Percentiles rank a stretch among this genome's conserved stretches.
Conservation (phyloP, 1,139 yeast genomes). For the Candida neerlandica region DNA sequence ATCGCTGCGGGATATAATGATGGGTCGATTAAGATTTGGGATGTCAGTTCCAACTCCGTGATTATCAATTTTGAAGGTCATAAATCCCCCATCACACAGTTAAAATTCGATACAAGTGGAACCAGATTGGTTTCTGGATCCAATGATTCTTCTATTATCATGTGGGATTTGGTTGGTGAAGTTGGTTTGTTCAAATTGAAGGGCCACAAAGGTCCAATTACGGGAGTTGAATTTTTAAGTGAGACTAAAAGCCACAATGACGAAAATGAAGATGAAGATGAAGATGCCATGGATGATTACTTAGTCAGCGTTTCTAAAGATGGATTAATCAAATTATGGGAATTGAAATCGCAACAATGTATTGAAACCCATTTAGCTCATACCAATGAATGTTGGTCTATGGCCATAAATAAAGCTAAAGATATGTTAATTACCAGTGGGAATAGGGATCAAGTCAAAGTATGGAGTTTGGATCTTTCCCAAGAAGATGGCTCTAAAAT, state of each 20-base stretch:
- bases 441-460: constrained; percentile 76
- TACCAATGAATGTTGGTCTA: constrained; percentile 89
- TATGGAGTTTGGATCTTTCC: constrained; percentile 70
- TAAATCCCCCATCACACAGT: constrained; percentile 67
- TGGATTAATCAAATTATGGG: constrained; percentile 93
- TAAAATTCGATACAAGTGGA: constrained; percentile 77
- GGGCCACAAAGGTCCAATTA: constrained; percentile 88
- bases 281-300: constrained; percentile 67
- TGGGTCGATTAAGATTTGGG: constrained; percentile 94
- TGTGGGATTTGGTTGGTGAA: constrained; percentile 96
- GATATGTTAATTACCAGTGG: constrained; percentile 70
- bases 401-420: constrained; percentile 48
- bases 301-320: constrained; percentile 81
- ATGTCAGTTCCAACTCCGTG: constrained; percentile 74
- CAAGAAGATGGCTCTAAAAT: constrained; percentile 57
- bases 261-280: constrained; percentile 44
- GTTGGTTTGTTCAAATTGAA: constrained; percentile 82
- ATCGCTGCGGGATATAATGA: constrained; percentile 89
- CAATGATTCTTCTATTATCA: constrained; percentile 75
- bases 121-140: constrained; percentile 88
- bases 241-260: constrained; percentile 32
- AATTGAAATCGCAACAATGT: constrained; percentile 83
- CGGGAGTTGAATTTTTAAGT: constrained; percentile 61
- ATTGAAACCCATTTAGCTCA: constrained; percentile 95
- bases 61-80: constrained; percentile 87